Evolutionary conservation across 2,329 filamentous ascomycete genomes (phyloP).

Genomic region (Tolypocladium sp.): DNA sequence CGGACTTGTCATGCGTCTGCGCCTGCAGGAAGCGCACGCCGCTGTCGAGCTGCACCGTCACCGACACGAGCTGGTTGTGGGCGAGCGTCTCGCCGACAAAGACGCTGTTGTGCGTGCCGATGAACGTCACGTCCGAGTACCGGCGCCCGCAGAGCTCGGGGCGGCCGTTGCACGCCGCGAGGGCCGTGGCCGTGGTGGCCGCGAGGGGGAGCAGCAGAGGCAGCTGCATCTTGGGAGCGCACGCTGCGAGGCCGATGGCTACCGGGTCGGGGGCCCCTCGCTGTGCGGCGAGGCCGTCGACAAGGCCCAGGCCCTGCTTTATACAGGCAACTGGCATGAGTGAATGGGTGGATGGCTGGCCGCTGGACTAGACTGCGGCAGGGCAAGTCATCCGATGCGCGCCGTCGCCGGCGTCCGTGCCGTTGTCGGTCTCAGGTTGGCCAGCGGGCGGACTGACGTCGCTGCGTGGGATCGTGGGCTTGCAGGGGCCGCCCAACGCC

Average conservation of each 20-base stretch:
- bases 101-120: constrained; percentile 57
- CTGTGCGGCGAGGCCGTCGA: background rate
- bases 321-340: constrained; percentile 3
- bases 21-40: constrained; percentile 57
- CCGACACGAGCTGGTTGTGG: constrained; percentile 52
- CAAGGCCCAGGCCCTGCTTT: background rate
- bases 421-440: background rate
- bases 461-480: background rate
- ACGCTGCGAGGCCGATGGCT: background rate
- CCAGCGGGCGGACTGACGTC: background rate
- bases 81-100: constrained; percentile 47
- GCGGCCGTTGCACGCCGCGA: constrained; percentile 46
- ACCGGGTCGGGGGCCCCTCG: background rate
- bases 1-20: constrained; percentile 48
- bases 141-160: constrained; percentile 42
- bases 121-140: constrained; percentile 52
- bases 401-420: background rate
- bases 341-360: background rate
- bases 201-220: constrained; percentile 9
- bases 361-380: background rate
- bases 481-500: background rate
- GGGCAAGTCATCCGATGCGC: background rate
- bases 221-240: constrained; percentile 6
- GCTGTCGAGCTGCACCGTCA: constrained; percentile 47
- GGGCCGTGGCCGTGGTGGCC: constrained; percentile 6